phyloP scores from a whole-genome alignment of 257 asterid genomes.

The Jaltomata sinuosa region DNA sequence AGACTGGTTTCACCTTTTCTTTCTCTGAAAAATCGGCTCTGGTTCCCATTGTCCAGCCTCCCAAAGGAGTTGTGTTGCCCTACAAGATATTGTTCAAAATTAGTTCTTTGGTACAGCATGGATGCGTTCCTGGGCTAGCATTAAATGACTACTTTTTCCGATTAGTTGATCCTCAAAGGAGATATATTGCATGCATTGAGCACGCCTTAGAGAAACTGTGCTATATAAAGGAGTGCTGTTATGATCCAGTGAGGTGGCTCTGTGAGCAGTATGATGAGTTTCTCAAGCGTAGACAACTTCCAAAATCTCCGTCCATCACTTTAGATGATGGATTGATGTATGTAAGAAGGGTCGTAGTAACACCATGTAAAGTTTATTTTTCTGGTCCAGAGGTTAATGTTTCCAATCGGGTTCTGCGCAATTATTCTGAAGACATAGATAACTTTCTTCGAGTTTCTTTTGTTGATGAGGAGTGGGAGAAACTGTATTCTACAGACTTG shows the following conservation, averaged over 20 bases:
- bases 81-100: constrained; percentile 52
- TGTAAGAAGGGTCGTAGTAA: constrained; percentile 74
- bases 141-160: constrained; percentile 39
- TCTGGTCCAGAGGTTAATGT: constrained; percentile 71
- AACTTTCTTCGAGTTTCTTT: constrained; percentile 87
- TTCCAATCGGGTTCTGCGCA: constrained; percentile 79
- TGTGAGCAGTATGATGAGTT: constrained; percentile 37
- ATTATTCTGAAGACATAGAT: constrained; percentile 34
- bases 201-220: constrained; percentile 58
- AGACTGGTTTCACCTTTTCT: constrained; percentile 34
- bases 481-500: constrained; percentile 55
- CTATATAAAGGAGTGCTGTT: constrained; percentile 68
- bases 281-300: constrained; percentile 20
- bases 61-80: constrained; percentile 33
- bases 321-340: constrained; percentile 73
- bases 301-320: constrained; percentile 49
- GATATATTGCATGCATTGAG: constrained; percentile 34
- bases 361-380: constrained; percentile 79
- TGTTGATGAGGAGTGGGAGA: constrained; percentile 83
- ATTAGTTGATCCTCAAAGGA: constrained; percentile 36
- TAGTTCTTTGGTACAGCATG: constrained; percentile 64
- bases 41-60: constrained; percentile 67
- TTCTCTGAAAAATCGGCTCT: constrained; percentile 15
- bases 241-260: constrained; percentile 71
- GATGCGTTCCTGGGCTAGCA: constrained; percentile 72